Evolutionary conservation across 2,329 filamentous ascomycete species (phyloP), one percentile per base, ranked within the genome.

Genomic region (Grosmannia penicillata): DNA sequence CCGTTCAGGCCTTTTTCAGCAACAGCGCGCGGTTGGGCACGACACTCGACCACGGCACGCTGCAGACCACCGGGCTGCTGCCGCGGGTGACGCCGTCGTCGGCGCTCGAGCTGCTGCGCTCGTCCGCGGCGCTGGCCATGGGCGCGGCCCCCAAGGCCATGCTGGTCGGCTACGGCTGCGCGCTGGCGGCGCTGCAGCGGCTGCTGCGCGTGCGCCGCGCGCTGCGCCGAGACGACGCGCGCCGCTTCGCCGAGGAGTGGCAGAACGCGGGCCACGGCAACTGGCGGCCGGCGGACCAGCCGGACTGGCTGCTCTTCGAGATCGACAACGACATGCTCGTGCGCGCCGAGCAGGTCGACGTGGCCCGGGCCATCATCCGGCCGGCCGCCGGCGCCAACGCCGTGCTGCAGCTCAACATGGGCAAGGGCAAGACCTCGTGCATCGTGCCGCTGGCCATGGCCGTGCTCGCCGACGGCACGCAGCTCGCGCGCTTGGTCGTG

Each of bases 371-470:
- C 0, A 82, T 72, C 15, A 73, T 77, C 2, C 55, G 55, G 0
- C 76, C 77, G 0, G 39, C 47, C 0, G 71, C 68, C 0, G 55
- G 57, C 0, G 45, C 54, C 0, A 80, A 78, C 42, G 73, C 73
- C 0, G 71, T 80, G 0, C 46, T 79, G 1, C 76, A 81, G 43
- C 65, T 81, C 54, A 74, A 78, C 43, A 81, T 81, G 75, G 76
- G 76, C 0, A 65, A 76, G 56, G 68, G 68, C 57, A 50, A 49
- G 44, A 75, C 71, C 0, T 71, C 67, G 0, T 63, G 62, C 35
- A 69, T 74, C 18, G 62, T 73, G 7, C 70, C 69, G 0, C 68
- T 73, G 61, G 65, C 58, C 0, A 58, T 63, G 0, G 55, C 58
- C 0, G 43, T 59, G 0, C 51, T 74, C 1, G 68, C 68, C 0